Conservation (phyloP, 1,284 basidiomycete genomes). For the Puccinia triticina region DNA sequence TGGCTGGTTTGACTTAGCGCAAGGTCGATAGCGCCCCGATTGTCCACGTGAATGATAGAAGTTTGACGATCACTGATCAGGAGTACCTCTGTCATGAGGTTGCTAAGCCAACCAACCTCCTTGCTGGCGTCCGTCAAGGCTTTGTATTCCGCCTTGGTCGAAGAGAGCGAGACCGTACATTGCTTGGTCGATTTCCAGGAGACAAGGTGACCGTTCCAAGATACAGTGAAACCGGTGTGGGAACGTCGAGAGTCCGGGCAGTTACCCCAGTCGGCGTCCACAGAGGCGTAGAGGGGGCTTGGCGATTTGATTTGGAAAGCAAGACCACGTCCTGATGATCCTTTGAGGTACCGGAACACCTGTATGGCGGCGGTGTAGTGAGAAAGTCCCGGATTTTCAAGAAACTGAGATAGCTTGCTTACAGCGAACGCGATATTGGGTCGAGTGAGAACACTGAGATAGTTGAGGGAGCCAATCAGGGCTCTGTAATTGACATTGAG, state of each 20-base stretch:
- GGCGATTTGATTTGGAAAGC: neutral
- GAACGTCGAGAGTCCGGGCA: neutral
- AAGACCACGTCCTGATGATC: neutral
- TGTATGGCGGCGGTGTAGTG: neutral
- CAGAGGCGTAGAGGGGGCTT: neutral
- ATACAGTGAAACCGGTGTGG: neutral
- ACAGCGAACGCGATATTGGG: neutral
- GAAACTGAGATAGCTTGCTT: neutral
- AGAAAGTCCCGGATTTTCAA: neutral
- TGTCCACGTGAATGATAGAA: neutral
- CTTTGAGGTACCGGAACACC: neutral
- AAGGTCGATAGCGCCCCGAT: neutral
- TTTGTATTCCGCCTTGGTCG: neutral
- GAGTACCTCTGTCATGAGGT: neutral
- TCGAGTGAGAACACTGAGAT: neutral
- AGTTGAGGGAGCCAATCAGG: constrained; percentile 9
- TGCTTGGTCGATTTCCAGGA: neutral
- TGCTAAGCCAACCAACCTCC: neutral
- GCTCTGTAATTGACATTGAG: neutral
- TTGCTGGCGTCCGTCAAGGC: neutral
- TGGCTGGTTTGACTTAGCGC: neutral
- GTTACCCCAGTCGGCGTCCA: neutral
- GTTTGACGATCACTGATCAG: no score
- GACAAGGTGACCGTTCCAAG: neutral
- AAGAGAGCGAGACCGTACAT: neutral